Evolutionary conservation across 2,329 filamentous ascomycete species (phyloP).

Genomic region (Aspergillus pseudonomiae): DNA sequence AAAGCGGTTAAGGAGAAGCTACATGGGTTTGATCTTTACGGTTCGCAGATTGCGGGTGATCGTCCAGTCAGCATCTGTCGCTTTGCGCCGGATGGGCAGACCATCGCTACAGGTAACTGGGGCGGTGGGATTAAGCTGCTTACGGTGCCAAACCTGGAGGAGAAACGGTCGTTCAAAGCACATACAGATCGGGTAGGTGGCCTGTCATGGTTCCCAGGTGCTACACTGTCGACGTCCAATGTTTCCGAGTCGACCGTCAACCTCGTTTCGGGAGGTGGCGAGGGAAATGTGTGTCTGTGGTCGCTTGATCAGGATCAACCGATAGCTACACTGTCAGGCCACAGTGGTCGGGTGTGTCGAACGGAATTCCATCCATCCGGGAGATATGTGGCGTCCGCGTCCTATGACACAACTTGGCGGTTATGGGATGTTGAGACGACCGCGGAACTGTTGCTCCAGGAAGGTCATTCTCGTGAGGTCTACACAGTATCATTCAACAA

Average conservation of each 20-base stretch:
- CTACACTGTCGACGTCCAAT: constrained; percentile 71
- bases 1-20: constrained; percentile 85
- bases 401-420: constrained; percentile 94
- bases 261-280: constrained; percentile 85
- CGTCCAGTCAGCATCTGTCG: constrained; percentile 88
- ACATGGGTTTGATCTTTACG: constrained; percentile 84
- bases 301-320: constrained; percentile 85
- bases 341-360: constrained; percentile 83
- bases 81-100: constrained; percentile 81
- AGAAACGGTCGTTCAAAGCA: constrained; percentile 74
- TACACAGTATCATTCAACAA: constrained; percentile 87
- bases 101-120: constrained; percentile 91
- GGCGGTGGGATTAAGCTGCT: constrained; percentile 85
- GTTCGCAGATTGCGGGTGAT: constrained; percentile 89
- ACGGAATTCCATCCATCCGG: constrained; percentile 95
- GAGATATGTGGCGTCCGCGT: constrained; percentile 85
- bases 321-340: constrained; percentile 77
- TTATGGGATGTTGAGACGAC: constrained; percentile 91
- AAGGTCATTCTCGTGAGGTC: constrained; percentile 92
- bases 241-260: constrained; percentile 77
- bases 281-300: constrained; percentile 88
- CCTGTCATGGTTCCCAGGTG: constrained; percentile 83
- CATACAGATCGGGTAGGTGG: constrained; percentile 90
- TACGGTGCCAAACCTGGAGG: constrained; percentile 78
- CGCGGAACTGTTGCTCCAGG: constrained; percentile 82